phyloP scores from a whole-genome alignment of 2,329 filamentous ascomycete species.

The Fusarium drepaniforme region DNA sequence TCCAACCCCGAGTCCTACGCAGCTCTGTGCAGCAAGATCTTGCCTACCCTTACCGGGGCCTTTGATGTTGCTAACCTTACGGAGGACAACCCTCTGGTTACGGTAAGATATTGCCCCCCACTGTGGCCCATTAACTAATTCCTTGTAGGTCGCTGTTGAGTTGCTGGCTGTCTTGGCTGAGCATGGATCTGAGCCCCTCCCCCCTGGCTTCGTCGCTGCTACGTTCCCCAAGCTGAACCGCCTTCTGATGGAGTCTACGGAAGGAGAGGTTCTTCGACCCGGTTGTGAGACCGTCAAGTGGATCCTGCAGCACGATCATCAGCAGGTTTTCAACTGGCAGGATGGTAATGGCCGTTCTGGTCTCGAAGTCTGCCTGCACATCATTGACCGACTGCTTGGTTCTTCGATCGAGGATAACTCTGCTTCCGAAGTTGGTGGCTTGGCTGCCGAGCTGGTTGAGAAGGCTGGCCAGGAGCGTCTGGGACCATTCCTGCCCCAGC shows the following conservation, averaged over 20 bases:
- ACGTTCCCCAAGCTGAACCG: conserved; percentile 89
- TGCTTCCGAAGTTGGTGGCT: conserved; percentile 93
- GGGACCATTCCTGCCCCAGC: conserved; percentile 88
- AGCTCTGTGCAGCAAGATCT: conserved; percentile 84
- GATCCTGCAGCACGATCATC: conserved; percentile 89
- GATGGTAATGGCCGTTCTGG: conserved; percentile 85
- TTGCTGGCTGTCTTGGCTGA: conserved; percentile 85
- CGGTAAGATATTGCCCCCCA: conserved; percentile 58
- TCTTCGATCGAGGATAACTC: conserved; percentile 90
- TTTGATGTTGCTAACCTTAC: conserved; percentile 91
- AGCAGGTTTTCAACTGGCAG: conserved; percentile 89
- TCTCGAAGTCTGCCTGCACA: conserved; percentile 88
- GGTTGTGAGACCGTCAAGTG: conserved; percentile 89
- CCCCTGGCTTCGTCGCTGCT: conserved; percentile 85
- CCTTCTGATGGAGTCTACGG: conserved; percentile 84
- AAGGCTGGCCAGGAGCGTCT: conserved; percentile 93
- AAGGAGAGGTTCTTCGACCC: conserved; percentile 89
- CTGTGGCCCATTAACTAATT: conserved; percentile 30
- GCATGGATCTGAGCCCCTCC: conserved; percentile 86
- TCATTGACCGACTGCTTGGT: conserved; percentile 91
- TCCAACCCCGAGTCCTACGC: conserved; percentile 78
- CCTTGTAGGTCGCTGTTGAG: conserved; percentile 78
- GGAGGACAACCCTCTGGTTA: conserved; percentile 85
- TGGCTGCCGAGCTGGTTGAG: conserved; percentile 95
- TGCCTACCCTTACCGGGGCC: conserved; percentile 88